Conservation (phyloP, 2,329 filamentous ascomycete genomes). For the Nemania abortiva region DNA sequence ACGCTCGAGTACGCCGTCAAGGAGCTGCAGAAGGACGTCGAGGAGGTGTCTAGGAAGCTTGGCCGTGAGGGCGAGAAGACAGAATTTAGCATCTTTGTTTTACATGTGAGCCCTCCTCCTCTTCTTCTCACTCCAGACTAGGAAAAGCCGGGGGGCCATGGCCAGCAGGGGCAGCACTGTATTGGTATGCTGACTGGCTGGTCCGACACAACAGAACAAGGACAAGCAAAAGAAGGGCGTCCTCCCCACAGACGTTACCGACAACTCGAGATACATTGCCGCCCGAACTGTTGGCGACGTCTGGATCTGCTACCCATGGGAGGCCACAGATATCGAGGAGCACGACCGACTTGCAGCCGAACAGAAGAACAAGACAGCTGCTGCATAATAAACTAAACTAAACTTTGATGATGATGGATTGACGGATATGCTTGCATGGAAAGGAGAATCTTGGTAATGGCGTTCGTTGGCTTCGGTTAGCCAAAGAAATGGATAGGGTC, state of each 20-base stretch:
- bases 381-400: constrained; percentile 27
- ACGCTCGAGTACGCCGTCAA: constrained; percentile 84
- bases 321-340: constrained; percentile 92
- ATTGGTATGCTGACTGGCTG: constrained; percentile 15
- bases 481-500: not conserved
- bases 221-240: constrained; percentile 94
- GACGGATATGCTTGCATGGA: constrained; percentile 17
- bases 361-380: constrained; percentile 52
- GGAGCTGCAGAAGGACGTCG: constrained; percentile 89
- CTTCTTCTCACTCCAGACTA: not conserved
- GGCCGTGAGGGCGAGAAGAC: constrained; percentile 79
- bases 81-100: constrained; percentile 92
- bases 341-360: constrained; percentile 79
- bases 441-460: constrained; percentile 12
- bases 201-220: constrained; percentile 77
- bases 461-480: constrained; percentile 8
- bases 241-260: constrained; percentile 82
- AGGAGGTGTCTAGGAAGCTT: constrained; percentile 79
- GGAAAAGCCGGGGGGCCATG: not conserved
- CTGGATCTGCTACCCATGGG: constrained; percentile 99
- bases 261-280: constrained; percentile 80
- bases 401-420: not conserved
- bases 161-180: not conserved
- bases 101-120: constrained; percentile 79
- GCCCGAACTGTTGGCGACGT: constrained; percentile 90